Conservation (phyloP, 176 grass and related monocot genomes). For the Areca catechu region DNA sequence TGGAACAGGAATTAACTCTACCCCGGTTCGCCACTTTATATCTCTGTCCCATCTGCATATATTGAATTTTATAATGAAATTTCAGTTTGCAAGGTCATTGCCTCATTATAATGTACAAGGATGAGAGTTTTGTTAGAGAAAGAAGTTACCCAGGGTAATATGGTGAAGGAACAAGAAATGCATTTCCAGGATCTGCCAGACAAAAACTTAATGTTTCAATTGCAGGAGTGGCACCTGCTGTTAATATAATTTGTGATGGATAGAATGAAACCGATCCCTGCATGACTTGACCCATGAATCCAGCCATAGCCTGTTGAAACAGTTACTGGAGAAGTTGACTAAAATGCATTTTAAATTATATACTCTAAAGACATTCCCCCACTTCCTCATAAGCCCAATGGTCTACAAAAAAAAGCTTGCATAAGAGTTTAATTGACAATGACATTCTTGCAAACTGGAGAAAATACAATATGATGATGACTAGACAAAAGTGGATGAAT, state of each 20-base stretch:
- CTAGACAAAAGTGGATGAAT: too few species aligned
- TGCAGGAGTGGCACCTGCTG: slow-evolving; percentile 76
- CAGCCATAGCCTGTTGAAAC: slow-evolving; percentile 60
- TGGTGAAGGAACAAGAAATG: slow-evolving; percentile 96
- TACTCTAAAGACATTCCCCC: too few species aligned
- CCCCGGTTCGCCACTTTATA: slow-evolving; percentile 75
- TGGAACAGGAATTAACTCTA: too few species aligned
- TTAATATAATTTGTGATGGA: slow-evolving; percentile 84
- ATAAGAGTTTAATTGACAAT: too few species aligned
- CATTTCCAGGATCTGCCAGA: slow-evolving; percentile 92
- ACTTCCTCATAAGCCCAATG: too few species aligned
- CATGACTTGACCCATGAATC: slow-evolving; percentile 82
- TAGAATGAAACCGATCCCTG: slow-evolving; percentile 58
- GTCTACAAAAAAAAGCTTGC: too few species aligned
- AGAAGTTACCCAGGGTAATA: slow-evolving; percentile 92
- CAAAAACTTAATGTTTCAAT: slow-evolving; percentile 91
- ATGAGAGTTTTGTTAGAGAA: background rate
- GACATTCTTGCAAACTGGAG: too few species aligned
- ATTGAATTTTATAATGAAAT: too few species aligned
- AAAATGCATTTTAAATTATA: too few species aligned
- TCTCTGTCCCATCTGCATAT: slow-evolving; percentile 92
- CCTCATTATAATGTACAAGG: background rate
- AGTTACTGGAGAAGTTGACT: too few species aligned
- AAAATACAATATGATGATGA: too few species aligned
- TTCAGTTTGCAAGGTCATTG: too few species aligned